phyloP scores from a whole-genome alignment of 2,329 filamentous ascomycete genomes.

The Ceratocystis alfenasii region DNA sequence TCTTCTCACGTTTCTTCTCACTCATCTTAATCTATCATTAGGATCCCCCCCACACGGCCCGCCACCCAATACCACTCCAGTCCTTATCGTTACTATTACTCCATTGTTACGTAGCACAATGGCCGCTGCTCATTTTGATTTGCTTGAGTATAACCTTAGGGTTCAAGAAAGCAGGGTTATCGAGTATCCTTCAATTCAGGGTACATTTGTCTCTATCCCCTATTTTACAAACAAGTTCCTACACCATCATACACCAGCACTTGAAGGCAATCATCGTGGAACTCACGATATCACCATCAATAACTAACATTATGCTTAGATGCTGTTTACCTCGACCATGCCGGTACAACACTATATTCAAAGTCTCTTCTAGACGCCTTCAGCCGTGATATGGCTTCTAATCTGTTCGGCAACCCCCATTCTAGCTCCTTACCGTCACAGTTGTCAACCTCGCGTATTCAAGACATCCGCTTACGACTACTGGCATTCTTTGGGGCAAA shows the following conservation, averaged over 20 bases:
- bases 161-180: constrained; percentile 46
- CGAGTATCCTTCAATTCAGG: constrained; percentile 60
- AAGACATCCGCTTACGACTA: constrained; percentile 42
- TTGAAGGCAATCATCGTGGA: too few relatives aligned
- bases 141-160: constrained; percentile 41
- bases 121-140: constrained; percentile 8
- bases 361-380: constrained; percentile 46
- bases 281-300: too few relatives aligned
- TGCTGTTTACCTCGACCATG: constrained; percentile 45
- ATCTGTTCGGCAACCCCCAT: constrained; percentile 58
- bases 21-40: neutral
- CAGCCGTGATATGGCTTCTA: constrained; percentile 41
- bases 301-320: constrained; percentile 26
- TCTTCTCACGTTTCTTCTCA: too few relatives aligned
- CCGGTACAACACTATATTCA: constrained; percentile 46
- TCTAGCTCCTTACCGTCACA: constrained; percentile 50
- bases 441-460: constrained; percentile 44
- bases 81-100: neutral
- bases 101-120: neutral
- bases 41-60: neutral
- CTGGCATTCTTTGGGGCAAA: constrained; percentile 48
- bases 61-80: neutral
- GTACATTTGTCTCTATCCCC: constrained; percentile 31
- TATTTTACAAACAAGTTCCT: too few relatives aligned
- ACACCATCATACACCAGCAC: neutral